phyloP scores from a whole-genome alignment of 352 stramenopile genomes.

The Stramenopiles sp. region DNA sequence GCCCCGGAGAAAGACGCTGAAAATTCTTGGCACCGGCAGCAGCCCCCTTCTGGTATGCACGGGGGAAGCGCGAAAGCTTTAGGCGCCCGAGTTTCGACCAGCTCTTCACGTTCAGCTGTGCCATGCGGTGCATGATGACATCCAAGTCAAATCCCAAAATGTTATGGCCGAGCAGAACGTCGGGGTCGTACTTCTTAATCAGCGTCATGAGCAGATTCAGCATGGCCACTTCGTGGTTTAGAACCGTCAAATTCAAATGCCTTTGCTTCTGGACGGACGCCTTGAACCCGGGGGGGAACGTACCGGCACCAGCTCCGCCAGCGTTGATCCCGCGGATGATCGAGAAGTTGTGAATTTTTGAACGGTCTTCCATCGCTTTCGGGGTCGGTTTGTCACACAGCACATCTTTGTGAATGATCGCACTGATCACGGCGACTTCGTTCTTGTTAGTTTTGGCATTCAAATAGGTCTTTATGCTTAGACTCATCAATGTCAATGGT shows the following conservation, averaged over 20 bases:
- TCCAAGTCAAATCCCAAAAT: conserved; percentile 92
- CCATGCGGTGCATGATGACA: conserved; percentile 80
- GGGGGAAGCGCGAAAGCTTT: conserved; percentile 18
- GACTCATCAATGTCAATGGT: conserved; percentile 77
- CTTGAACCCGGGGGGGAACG: conserved; percentile 55
- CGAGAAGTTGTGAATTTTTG: conserved; percentile 22
- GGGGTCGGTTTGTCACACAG: conserved; percentile 30
- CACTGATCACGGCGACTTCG: conserved; percentile 67
- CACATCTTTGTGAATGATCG: conserved; percentile 41
- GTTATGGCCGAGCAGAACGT: conserved; percentile 96
- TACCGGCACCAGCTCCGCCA: conserved; percentile 22
- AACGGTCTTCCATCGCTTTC: conserved; percentile 15
- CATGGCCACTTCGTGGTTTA: conserved; percentile 27
- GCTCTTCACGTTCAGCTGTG: conserved; percentile 58
- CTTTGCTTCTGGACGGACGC: conserved; percentile 30
- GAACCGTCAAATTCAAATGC: conserved; percentile 15
- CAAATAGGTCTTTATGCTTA: conserved; percentile 92
- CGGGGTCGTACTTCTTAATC: conserved; percentile 85
- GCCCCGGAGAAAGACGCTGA: conserved; percentile 57
- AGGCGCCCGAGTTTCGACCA: conserved; percentile 53
- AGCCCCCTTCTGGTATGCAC: background rate
- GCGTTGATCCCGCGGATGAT: conserved; percentile 22
- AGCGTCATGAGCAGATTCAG: conserved; percentile 54
- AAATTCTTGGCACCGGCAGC: background rate
- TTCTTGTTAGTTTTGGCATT: conserved; percentile 84